These are phyloP conservation scores for Candida sanyaensis DNA, from an alignment of 1,139 yeast species.

Conservation along the genomic window DNA sequence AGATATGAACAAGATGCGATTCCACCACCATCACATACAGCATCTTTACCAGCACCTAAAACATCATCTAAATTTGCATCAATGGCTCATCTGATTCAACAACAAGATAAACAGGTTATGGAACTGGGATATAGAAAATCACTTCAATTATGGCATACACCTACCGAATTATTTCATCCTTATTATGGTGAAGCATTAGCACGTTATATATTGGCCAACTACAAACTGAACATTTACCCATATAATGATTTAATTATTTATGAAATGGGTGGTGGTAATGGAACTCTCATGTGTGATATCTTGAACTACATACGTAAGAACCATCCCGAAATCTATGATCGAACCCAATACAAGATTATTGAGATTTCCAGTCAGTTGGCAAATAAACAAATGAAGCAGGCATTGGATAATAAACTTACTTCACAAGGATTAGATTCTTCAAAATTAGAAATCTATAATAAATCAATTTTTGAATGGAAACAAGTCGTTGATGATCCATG, in stretches of 20 bases:
- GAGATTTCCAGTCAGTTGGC: slow-evolving; percentile 76
- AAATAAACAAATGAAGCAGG: slow-evolving; percentile 53
- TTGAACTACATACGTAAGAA: slow-evolving; percentile 61
- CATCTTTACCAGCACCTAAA: slow-evolving; percentile 10
- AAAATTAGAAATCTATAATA: slow-evolving; percentile 67
- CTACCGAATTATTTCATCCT: slow-evolving; percentile 83
- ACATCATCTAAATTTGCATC: slow-evolving; percentile 29
- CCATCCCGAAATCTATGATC: slow-evolving; percentile 71
- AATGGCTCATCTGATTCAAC: slow-evolving; percentile 31
- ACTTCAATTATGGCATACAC: slow-evolving; percentile 87
- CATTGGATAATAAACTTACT: slow-evolving; percentile 35
- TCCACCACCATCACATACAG: background rate
- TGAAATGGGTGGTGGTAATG: slow-evolving; percentile 93
- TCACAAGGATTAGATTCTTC: slow-evolving; percentile 42
- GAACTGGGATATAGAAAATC: slow-evolving; percentile 28
- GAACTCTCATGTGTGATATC: slow-evolving; percentile 81
- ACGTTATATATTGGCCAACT: slow-evolving; percentile 67
- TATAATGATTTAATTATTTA: slow-evolving; percentile 68
- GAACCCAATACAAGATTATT: slow-evolving; percentile 71
- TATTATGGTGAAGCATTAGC: slow-evolving; percentile 86
- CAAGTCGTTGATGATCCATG: slow-evolving; percentile 66
- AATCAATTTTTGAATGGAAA: slow-evolving; percentile 78
- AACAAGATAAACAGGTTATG: slow-evolving; percentile 19
- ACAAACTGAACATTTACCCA: slow-evolving; percentile 61
- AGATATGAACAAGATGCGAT: slow-evolving; percentile 43